phyloP scores from a whole-genome alignment of 345 rosid species.

The Moricandia moricandioides region DNA sequence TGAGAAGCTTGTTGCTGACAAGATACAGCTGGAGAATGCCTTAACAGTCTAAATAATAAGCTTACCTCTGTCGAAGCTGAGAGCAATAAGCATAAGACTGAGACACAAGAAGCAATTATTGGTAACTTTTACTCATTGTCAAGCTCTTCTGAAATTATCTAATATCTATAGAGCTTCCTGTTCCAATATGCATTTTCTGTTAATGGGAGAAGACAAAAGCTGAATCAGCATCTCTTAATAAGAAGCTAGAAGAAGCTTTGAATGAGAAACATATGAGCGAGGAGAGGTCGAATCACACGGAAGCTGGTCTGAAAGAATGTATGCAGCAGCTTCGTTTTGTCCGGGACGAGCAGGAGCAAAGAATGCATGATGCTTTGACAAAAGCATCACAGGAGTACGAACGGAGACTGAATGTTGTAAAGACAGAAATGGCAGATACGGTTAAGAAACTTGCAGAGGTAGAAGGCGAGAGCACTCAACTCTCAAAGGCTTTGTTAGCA shows the following conservation, averaged over 20 bases:
- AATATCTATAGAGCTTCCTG: background rate
- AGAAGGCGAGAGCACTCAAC: slow-evolving; percentile 59
- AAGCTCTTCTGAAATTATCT: background rate
- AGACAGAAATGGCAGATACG: slow-evolving; percentile 51
- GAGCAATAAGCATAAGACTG: slow-evolving; percentile 52
- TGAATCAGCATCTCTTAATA: slow-evolving; percentile 51
- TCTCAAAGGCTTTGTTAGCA: slow-evolving; percentile 55
- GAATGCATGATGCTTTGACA: slow-evolving; percentile 73
- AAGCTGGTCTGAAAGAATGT: slow-evolving; percentile 76
- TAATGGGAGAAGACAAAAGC: slow-evolving; percentile 61
- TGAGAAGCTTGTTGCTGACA: slow-evolving; percentile 48
- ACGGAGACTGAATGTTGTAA: slow-evolving; percentile 41
- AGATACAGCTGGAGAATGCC: slow-evolving; percentile 55
- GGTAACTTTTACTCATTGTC: slow-evolving; percentile 41
- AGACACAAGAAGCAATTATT: slow-evolving; percentile 51
- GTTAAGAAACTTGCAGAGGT: slow-evolving; percentile 51
- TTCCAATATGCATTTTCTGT: slow-evolving; percentile 5
- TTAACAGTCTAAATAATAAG: slow-evolving; percentile 48
- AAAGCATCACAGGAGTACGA: slow-evolving; percentile 67
- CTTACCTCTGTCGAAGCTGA: slow-evolving; percentile 54
- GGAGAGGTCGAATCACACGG: slow-evolving; percentile 54
- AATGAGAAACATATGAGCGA: slow-evolving; percentile 49
- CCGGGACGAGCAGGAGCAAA: slow-evolving; percentile 72
- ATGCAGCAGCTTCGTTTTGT: slow-evolving; percentile 78
- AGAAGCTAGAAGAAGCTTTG: slow-evolving; percentile 58